Percentiles rank a stretch among this genome's conserved stretches.
These are phyloP conservation scores for Zymoseptoria crescenta DNA, from an alignment of 2,329 filamentous ascomycete species.

Conservation along the genomic window DNA sequence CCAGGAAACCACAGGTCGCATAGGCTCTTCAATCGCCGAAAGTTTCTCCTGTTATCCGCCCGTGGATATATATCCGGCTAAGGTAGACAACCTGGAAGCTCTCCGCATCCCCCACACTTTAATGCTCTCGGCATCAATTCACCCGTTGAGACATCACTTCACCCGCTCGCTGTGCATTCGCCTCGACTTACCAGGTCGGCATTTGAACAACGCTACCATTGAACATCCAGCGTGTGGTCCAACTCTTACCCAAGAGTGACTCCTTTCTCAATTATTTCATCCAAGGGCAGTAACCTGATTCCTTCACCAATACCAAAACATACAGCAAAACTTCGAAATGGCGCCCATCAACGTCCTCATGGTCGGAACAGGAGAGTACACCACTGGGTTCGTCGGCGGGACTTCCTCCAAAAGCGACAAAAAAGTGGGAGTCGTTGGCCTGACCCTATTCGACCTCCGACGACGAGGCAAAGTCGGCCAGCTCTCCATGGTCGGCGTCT, in stretches of 20 bases:
- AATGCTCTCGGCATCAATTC: background rate
- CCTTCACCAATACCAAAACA: background rate
- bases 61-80: background rate
- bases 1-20: too few species aligned
- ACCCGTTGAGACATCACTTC: background rate
- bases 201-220: background rate
- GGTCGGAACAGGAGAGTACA: slow-evolving; percentile 91
- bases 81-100: background rate
- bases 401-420: slow-evolving; percentile 84
- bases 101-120: background rate
- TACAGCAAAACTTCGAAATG: slow-evolving; percentile 29
- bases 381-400: slow-evolving; percentile 83
- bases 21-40: too few species aligned
- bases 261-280: background rate
- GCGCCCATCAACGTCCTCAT: slow-evolving; percentile 44
- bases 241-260: background rate
- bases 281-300: too few species aligned
- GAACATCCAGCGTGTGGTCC: background rate
- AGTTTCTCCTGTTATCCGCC: too few species aligned
- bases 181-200: background rate
- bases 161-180: background rate
- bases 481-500: slow-evolving; percentile 82
- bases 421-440: slow-evolving; percentile 86
- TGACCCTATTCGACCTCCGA: slow-evolving; percentile 83
- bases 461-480: slow-evolving; percentile 80